Percentiles rank a stretch among this genome's conserved stretches.
phyloP scores from a whole-genome alignment of 371 early-diverging fungal species.

The Dinochytrium kinnereticum region DNA sequence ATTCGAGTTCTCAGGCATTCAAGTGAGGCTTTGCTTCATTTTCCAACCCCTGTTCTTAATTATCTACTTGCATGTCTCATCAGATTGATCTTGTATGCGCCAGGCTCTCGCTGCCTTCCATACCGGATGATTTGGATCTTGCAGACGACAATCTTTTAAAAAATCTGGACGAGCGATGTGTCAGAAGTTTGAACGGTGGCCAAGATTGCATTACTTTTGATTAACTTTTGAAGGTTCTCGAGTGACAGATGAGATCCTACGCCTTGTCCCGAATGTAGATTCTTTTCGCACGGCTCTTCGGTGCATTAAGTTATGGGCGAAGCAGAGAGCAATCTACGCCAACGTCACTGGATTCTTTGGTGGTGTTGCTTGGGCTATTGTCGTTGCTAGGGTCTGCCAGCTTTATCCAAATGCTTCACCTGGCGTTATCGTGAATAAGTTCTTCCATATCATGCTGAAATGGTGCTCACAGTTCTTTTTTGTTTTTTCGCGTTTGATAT shows the following conservation, averaged over 20 bases:
- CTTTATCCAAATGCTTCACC: constrained; percentile 96
- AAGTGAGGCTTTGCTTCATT: constrained; percentile 54
- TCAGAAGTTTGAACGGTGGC: constrained; percentile 96
- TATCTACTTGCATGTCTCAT: constrained; percentile 7
- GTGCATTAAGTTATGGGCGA: constrained; percentile 99
- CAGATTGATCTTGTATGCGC: constrained; percentile 98
- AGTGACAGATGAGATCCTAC: constrained; percentile 97
- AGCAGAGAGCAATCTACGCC: constrained; percentile 91
- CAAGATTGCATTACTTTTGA: no score
- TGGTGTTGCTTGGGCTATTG: constrained; percentile 99
- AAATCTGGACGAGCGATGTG: constrained; percentile 91
- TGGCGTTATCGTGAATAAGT: constrained; percentile 84
- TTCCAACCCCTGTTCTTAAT: neutral
- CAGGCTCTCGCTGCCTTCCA: constrained; percentile 72
- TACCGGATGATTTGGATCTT: constrained; percentile 90
- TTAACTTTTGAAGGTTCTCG: constrained; percentile 73
- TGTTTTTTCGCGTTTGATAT: constrained; percentile 4
- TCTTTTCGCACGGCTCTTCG: constrained; percentile 92
- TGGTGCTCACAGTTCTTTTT: constrained; percentile 66
- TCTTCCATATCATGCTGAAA: constrained; percentile 87
- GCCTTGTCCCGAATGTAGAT: constrained; percentile 91
- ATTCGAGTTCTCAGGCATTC: constrained; percentile 90
- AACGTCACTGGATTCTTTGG: constrained; percentile 99
- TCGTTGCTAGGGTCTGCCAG: constrained; percentile 97
- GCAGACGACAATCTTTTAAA: constrained; percentile 86